A percentile compares a stretch with the other conserved stretches of the same genome.
phyloP scores from a whole-genome alignment of 108 stramenopile species.

The Cyclostephanos invisitatus region DNA sequence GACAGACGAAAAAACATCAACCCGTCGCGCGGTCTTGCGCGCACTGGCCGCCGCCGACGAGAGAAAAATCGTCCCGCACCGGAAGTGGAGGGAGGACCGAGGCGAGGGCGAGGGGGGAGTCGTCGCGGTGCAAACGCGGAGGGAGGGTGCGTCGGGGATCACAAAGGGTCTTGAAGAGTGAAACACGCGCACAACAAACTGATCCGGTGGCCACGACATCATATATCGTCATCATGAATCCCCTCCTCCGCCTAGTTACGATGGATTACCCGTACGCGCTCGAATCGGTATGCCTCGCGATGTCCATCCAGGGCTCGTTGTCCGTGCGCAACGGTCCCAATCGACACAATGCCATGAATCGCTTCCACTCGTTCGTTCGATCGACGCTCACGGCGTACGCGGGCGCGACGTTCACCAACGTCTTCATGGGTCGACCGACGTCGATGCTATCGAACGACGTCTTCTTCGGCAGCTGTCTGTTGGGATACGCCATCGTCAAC shows the following conservation, averaged over 20 bases:
- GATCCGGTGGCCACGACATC: too few species aligned
- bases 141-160: too few species aligned
- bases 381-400: conserved; percentile 63
- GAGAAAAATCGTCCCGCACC: too few species aligned
- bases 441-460: conserved; percentile 77
- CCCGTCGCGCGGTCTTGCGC: too few species aligned
- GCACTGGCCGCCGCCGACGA: too few species aligned
- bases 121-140: too few species aligned
- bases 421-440: conserved; percentile 86
- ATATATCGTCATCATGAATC: neutral
- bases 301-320: conserved; percentile 54
- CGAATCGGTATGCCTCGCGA: neutral
- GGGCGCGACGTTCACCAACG: conserved; percentile 68
- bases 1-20: too few species aligned
- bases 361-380: conserved; percentile 82
- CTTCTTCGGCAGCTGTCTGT: conserved; percentile 53
- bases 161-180: too few species aligned
- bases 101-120: too few species aligned
- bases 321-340: conserved; percentile 71
- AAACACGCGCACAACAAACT: too few species aligned
- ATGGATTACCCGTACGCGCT: conserved; percentile 2
- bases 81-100: too few species aligned
- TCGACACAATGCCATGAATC: conserved; percentile 58
- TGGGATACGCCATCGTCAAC: conserved; percentile 68
- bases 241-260: neutral